Conservation (phyloP, 2,329 filamentous ascomycete genomes). For the Pyricularia pennisetigena region DNA sequence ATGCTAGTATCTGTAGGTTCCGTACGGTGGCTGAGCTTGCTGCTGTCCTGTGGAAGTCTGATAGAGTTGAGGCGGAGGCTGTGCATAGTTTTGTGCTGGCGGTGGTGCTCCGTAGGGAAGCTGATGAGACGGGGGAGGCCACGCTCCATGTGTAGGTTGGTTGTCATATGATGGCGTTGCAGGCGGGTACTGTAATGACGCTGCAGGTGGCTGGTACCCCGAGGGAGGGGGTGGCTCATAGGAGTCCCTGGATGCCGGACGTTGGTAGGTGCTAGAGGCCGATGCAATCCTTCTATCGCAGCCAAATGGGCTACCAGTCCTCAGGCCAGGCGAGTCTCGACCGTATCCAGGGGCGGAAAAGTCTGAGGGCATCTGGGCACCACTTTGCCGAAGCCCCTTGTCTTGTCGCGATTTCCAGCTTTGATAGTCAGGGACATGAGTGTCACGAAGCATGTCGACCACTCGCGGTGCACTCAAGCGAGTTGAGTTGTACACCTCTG, state of each 20-base stretch:
- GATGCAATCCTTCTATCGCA: conserved; percentile 25
- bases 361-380: conserved; percentile 32
- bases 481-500: conserved; percentile 61
- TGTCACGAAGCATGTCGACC: conserved; percentile 61
- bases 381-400: conserved; percentile 15
- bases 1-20: conserved; percentile 11
- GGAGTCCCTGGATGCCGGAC: conserved; percentile 34
- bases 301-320: conserved; percentile 39
- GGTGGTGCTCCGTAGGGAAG: conserved; percentile 2
- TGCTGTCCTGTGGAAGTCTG: conserved; percentile 7
- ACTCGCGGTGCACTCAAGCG: conserved; percentile 62
- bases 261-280: conserved; percentile 33
- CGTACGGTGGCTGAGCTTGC: conserved; percentile 4
- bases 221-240: conserved; percentile 26
- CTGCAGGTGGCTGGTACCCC: background rate
- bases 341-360: conserved; percentile 19
- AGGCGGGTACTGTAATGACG: conserved; percentile 17
- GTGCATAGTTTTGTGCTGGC: conserved; percentile 3
- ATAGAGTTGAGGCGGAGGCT: conserved; percentile 4
- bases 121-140: conserved; percentile 5
- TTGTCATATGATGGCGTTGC: conserved; percentile 5
- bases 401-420: conserved; percentile 35
- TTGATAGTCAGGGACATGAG: conserved; percentile 52
- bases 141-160: background rate
- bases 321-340: conserved; percentile 13